A percentile compares a stretch with the other conserved stretches of the same genome.
Evolutionary conservation across 306 rosid genomes (phyloP).

Genomic region (cucumber (Cucumis sativus)): DNA sequence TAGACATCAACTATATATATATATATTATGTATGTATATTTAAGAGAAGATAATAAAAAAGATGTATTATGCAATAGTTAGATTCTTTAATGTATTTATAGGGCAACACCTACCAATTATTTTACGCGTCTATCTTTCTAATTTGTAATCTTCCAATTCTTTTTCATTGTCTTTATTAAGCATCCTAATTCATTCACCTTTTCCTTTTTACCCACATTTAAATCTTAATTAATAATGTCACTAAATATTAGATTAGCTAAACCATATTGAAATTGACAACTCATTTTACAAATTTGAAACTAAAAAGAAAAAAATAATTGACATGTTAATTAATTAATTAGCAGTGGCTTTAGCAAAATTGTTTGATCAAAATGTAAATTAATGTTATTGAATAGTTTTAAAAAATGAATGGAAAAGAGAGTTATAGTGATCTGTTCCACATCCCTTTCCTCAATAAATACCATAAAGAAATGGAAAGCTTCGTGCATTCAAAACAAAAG

Average conservation of each 20-base stretch:
- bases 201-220: too few relatives aligned
- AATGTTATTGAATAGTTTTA: not conserved
- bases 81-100: not conserved
- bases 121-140: not conserved
- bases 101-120: not conserved
- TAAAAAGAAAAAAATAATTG: too few relatives aligned
- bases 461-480: slow-evolving; percentile 15
- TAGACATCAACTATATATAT: not conserved
- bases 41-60: not conserved
- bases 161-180: too few relatives aligned
- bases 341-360: not conserved
- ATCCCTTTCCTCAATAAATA: slow-evolving; percentile 33
- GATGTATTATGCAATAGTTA: not conserved
- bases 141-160: not conserved
- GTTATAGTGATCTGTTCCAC: slow-evolving; percentile 36
- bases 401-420: not conserved
- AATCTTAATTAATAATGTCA: too few relatives aligned
- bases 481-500: slow-evolving; percentile 9
- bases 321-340: not conserved
- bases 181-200: too few relatives aligned
- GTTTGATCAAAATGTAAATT: not conserved
- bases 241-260: too few relatives aligned
- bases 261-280: not conserved
- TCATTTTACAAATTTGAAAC: too few relatives aligned
- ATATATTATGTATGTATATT: too few relatives aligned